Evolutionary conservation across 345 rosid species (phyloP), one percentile per base, ranked within the genome.

Genomic region (Jatropha curcas): DNA sequence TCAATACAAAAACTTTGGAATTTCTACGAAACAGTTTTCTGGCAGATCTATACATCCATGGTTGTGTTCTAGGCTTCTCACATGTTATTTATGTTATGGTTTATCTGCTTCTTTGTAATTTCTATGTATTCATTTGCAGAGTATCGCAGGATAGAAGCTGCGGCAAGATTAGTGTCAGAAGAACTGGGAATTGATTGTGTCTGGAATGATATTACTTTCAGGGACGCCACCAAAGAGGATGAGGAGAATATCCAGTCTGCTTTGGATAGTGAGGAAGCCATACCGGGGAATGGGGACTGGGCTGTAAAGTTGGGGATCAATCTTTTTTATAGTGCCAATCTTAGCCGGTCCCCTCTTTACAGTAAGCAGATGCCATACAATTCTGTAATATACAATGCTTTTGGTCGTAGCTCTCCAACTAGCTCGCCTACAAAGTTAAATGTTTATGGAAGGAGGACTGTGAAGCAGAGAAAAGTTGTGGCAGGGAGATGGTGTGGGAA

Each of bases 401-500:
- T 94, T 66, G 98, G 98, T 60, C 89, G 93, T 70, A 80, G 72
- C 70, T 87, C 97, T 80, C 79, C 86, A 25, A 84, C 78, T 68
- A 84, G 81, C 82, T 86, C 91, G 1, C 88, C 84, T 53, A 53
- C 57, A 30, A 74, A 88, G 74, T 61, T 71, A 24, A 74, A 85
- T 68, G 73, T 75, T 41, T 75, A 77, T 55, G 88, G 90, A 64
- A 85, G 83, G 86, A 82, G 87, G 77, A 62, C 82, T 48, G 72
- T 74, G 65, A 88, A 79, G 81, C 98, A 76, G 82, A 94, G 76
- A 82, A 94, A 92, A 63, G 88, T 85, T 35, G 98, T 92, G 78
- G 98, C 79, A 2, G 98, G 98, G 45, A 94, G 86, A 87, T 94
- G 98, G 98, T 94, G 98, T 76, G 98, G 98, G 62, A 92, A 83